Base-by-base conservation (phyloP, 352 stramenopile species). In the Phytophthora colocasiae region DNA sequence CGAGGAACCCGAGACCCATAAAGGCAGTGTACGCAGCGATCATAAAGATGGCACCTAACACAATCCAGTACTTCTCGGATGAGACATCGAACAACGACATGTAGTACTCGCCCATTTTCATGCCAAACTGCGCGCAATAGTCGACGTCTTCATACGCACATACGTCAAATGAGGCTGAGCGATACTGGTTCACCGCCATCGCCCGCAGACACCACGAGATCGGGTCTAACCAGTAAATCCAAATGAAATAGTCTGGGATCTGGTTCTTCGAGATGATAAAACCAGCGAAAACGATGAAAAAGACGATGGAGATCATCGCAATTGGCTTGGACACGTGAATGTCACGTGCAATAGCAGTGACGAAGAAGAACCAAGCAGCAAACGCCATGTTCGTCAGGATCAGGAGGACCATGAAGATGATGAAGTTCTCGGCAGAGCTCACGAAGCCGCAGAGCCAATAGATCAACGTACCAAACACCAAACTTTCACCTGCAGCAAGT, bases 361-460 rank as follows among this genome's bases (percentile, higher is more conserved):
- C 26, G 60, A 81, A 75, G 58, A 81, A 80, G 46, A 89, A 84
- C 63, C 61, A 84, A 2, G 66, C 48, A 6, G 55, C 61, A 38
- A 88, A 81, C 27, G 70, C 49, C 41, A 87, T 34, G 38, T 83
- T 82, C 6, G 63, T 69, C 36, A 85, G 24, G 29, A 87, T 57
- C 24, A 85, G 24, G 19, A 76, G 29, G 8, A 71, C 6, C 40
- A 73, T 53, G 62, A 85, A 90, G 38, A 81, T 57, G 29, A 88
- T 32, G 63, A 79, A 90, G 3, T 48, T 24, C 4, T 47, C 32
- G 0, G 55, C 66, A 11, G 63, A 44, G 6, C 32, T 47, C 24
- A 61, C 52, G 31, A 82, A 81, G 17, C 87, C 89, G 29, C 87
- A 79, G 51, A 95, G 77, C 73, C 81, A 96, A 47, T 96, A 94